phyloP scores from a whole-genome alignment of 2,329 filamentous ascomycete species.

The Daldinia eschscholtzii region DNA sequence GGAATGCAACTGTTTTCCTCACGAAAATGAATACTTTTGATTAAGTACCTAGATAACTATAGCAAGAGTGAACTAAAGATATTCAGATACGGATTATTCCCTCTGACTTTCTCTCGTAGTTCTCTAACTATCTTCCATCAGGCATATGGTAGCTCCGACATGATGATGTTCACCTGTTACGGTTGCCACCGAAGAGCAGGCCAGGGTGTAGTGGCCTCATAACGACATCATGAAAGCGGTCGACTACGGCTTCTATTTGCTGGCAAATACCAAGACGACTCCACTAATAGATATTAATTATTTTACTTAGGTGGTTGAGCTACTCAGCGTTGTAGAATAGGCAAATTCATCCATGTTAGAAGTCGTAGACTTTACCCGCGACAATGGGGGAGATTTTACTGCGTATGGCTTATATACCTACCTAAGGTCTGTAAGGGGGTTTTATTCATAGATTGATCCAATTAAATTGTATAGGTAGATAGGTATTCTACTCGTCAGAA shows the following conservation, averaged over 20 bases:
- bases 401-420: background rate
- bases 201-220: slow-evolving; percentile 14
- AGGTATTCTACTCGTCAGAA: slow-evolving; percentile 30
- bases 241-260: slow-evolving; percentile 22
- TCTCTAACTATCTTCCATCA: background rate
- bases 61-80: background rate
- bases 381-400: slow-evolving; percentile 21
- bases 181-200: slow-evolving; percentile 5
- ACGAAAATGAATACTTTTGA: background rate
- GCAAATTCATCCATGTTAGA: slow-evolving; percentile 34
- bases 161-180: background rate
- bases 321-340: slow-evolving; percentile 19
- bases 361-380: slow-evolving; percentile 21
- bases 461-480: no score
- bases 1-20: background rate
- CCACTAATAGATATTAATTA: slow-evolving; percentile 29
- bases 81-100: background rate
- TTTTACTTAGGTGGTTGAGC: background rate
- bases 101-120: background rate
- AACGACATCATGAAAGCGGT: slow-evolving; percentile 7
- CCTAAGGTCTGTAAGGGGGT: slow-evolving; percentile 11
- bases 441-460: slow-evolving; percentile 24
- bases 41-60: background rate
- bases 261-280: slow-evolving; percentile 16
- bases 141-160: background rate